Evolutionary conservation across 2,329 filamentous ascomycete species (phyloP), one percentile per base, ranked within the genome.

Genomic region (Fusarium heterosporum): DNA sequence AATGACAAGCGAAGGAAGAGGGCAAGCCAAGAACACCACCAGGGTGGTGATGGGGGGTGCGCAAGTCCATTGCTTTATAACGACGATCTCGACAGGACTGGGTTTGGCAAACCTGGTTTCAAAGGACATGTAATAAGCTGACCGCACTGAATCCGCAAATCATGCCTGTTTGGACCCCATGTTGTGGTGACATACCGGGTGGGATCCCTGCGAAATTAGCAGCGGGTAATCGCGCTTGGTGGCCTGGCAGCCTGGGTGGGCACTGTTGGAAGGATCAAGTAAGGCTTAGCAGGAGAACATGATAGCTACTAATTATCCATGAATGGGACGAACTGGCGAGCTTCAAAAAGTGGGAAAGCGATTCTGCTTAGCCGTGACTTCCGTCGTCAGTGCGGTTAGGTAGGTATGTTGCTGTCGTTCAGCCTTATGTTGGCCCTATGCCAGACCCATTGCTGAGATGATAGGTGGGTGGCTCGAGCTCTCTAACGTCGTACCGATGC

Each of bases 111-210:
- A 32, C 36, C 30, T 39, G 34, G 64, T 64, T 68, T 64, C 53
- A 55, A 38, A 50, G 26, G 38, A 46, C 19, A 54, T 45, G 41
- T 55, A 34, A 38, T 61, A 67, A 65, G 64, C 64, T 65, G 60
- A 61, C 64, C 41, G 43, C 61, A 42, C 28, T n/a, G 17, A 50
- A 28, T 49, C 50, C 34, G 39, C 60, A 65, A 68, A 68, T 68
- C 64, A 64, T 45, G 45, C 7, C 22, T 8, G 45, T 38, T 51
- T 36, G 19, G 47, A 26, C 57, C 43, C 45, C 57, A 61, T 61
- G 22, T 4, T 40, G 13, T 25, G 22, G 60, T 17, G 32, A 42
- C 14, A 40, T 45, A 9, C 32, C 40, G 29, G 47, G 32, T 25
- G 10, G 25, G 25, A 47, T 29, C 59, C 59, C 46, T 64, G 64